phyloP scores from a whole-genome alignment of 208 protist species.

The Wallacemonas collosoma region DNA sequence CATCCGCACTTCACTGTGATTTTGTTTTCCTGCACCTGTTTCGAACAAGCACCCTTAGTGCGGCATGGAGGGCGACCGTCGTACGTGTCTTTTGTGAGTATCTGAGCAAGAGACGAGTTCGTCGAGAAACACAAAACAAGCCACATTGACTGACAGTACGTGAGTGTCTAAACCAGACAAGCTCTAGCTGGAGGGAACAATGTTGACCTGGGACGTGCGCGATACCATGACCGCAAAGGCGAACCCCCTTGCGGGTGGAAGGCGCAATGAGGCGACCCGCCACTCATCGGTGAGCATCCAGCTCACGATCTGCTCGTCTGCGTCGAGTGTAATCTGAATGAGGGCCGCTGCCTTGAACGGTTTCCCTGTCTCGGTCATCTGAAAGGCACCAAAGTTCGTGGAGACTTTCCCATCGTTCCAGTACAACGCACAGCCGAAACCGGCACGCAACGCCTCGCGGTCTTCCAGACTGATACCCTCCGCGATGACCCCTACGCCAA shows the following conservation, averaged over 20 bases:
- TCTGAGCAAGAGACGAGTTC: neutral
- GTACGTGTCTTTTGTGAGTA: too few species aligned
- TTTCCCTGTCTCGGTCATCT: conserved; percentile 39
- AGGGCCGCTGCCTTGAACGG: conserved; percentile 31
- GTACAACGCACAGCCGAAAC: conserved; percentile 44
- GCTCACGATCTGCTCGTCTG: conserved; percentile 46
- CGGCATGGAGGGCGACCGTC: too few species aligned
- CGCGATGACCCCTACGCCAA: conserved; percentile 50
- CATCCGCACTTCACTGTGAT: too few species aligned
- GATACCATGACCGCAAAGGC: conserved; percentile 54
- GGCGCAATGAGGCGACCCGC: conserved; percentile 52
- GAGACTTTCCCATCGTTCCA: conserved; percentile 72
- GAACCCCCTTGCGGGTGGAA: conserved; percentile 41
- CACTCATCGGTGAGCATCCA: conserved; percentile 56
- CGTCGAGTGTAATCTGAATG: conserved; percentile 56
- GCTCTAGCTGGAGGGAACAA: conserved; percentile 24
- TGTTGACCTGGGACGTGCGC: conserved; percentile 56
- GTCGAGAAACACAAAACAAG: neutral
- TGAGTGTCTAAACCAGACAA: neutral
- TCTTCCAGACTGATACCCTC: conserved; percentile 19
- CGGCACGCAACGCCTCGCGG: conserved; percentile 9
- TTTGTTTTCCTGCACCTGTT: too few species aligned
- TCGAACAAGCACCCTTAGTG: too few species aligned
- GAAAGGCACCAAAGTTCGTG: conserved; percentile 39
- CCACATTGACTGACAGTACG: too few species aligned